Percentiles rank a stretch among this genome's conserved stretches.
Evolutionary conservation across 306 rosid species (phyloP).

Genomic region (Urtica urens): DNA sequence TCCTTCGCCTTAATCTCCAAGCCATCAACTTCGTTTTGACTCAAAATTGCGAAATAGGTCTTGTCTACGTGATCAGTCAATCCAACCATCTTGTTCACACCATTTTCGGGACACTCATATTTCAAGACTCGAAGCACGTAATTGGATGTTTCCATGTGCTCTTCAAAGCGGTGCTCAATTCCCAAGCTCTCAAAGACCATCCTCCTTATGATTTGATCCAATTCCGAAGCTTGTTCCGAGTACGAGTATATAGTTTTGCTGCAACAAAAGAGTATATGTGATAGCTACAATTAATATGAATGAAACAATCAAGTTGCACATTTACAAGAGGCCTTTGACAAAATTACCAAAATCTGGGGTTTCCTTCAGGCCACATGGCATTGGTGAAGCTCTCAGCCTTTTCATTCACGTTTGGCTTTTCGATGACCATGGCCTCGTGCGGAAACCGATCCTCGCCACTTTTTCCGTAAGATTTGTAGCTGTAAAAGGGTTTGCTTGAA

Average conservation of each 20-base stretch:
- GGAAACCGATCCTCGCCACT: slow-evolving; percentile 42
- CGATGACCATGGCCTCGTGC: slow-evolving; percentile 51
- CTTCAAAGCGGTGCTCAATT: slow-evolving; percentile 51
- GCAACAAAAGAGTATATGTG: no score
- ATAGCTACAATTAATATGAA: no score
- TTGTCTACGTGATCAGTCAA: slow-evolving; percentile 48
- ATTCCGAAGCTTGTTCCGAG: slow-evolving; percentile 33
- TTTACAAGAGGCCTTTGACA: no score
- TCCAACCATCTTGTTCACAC: slow-evolving; percentile 35
- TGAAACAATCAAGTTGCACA: no score
- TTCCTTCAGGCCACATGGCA: slow-evolving; percentile 46
- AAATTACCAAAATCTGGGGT: slow-evolving; percentile 47
- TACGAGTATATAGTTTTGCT: slow-evolving; percentile 42
- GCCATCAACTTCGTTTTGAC: slow-evolving; percentile 55
- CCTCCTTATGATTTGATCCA: slow-evolving; percentile 52
- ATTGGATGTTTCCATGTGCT: slow-evolving; percentile 49
- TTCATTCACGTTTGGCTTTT: slow-evolving; percentile 25
- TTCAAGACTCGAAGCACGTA: slow-evolving; percentile 56
- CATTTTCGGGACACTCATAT: slow-evolving; percentile 46
- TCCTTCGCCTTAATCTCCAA: slow-evolving; percentile 51
- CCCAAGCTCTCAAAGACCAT: slow-evolving; percentile 65
- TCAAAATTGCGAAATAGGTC: slow-evolving; percentile 47
- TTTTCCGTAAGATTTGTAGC: slow-evolving; percentile 62
- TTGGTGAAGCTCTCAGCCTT: slow-evolving; percentile 30
- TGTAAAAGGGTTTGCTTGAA: slow-evolving; percentile 45